Evolutionary conservation across 768 basidiomycete genomes (phyloP), one percentile per base, ranked within the genome.

Genomic region (Collybia sordida): DNA sequence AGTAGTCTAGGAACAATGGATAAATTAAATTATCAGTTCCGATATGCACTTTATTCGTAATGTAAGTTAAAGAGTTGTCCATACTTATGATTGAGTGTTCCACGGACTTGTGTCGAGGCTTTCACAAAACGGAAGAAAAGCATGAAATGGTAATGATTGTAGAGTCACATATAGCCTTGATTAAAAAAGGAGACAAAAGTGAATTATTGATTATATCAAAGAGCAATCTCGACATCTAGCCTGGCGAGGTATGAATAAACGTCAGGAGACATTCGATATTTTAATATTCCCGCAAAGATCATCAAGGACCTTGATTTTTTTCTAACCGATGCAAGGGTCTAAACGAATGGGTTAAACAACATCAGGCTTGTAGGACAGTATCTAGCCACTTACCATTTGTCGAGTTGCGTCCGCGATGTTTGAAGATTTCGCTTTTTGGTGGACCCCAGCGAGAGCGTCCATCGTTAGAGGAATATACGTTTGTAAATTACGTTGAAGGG

Each of bases 201-300:
- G 46, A 24, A 22, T 42, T 23, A 41, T 37, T 34, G 40, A 42
- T 28, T 25, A 19, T 24, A 57, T 72, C 62, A 90, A 60, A 91
- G 72, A 18, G 89, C 86, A 57, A 91, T 88, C 68, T 91, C 90
- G 1, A 94, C 91, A 56, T 94, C 92, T 55, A 92, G 62, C 50
- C 90, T 75, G 11, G 90, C 89, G 47, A 96, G 74, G 65, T 94
- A 91, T 25, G 87, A 87, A 70, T 95, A 93, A 52, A 93, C 86
- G 63, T 96, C 92, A 18, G 88, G 84, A 25, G 88, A 88, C 83
- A 97, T 86, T 52, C 93, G 81, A 65, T 94, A 95, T 59, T 90
- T 88, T 48, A 95, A 72, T 54, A 91, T 86, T 21, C 89, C 88
- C 24, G 89, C 92, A 68, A 93, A 97, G 49, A 92, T 80, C 80